A percentile compares a stretch with the other conserved stretches of the same genome.
Conservation (phyloP, 129 eudicot species). For the Sambucus nigra region DNA sequence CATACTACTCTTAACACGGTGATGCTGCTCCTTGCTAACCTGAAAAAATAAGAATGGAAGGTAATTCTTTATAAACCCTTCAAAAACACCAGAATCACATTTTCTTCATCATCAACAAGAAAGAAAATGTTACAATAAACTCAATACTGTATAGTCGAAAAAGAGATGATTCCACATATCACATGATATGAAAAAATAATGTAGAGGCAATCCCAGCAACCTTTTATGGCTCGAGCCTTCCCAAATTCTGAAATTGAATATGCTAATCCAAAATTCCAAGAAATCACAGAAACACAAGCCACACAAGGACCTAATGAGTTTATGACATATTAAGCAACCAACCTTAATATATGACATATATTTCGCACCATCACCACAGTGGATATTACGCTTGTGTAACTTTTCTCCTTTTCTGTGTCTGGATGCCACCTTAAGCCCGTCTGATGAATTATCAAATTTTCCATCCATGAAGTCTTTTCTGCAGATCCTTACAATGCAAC, state of each 20-base stretch:
- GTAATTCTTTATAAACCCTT: slow-evolving; percentile 4
- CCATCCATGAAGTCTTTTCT: slow-evolving; percentile 29
- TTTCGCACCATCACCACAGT: slow-evolving; percentile 74
- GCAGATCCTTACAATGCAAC: slow-evolving; percentile 22
- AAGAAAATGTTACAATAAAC: neutral
- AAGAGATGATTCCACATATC: neutral
- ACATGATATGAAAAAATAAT: too few species aligned
- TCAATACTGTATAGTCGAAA: too few species aligned
- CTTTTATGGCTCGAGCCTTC: neutral
- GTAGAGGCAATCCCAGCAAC: neutral
- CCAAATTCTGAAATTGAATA: too few species aligned
- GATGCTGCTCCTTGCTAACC: slow-evolving; percentile 94
- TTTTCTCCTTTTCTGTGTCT: slow-evolving; percentile 45
- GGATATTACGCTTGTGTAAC: slow-evolving; percentile 38
- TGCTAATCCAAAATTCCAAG: neutral
- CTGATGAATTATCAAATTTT: slow-evolving; percentile 29
- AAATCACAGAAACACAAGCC: neutral
- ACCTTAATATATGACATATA: slow-evolving; percentile 97
- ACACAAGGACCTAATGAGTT: neutral
- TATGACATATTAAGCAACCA: slow-evolving; percentile 4
- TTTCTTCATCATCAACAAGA: neutral
- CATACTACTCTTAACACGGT: slow-evolving; percentile 80
- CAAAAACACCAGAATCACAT: neutral
- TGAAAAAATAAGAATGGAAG: slow-evolving; percentile 16
- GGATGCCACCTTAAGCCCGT: slow-evolving; percentile 30